phyloP scores from a whole-genome alignment of 2,329 filamentous ascomycete species.

The Corinectria fuckeliana region DNA sequence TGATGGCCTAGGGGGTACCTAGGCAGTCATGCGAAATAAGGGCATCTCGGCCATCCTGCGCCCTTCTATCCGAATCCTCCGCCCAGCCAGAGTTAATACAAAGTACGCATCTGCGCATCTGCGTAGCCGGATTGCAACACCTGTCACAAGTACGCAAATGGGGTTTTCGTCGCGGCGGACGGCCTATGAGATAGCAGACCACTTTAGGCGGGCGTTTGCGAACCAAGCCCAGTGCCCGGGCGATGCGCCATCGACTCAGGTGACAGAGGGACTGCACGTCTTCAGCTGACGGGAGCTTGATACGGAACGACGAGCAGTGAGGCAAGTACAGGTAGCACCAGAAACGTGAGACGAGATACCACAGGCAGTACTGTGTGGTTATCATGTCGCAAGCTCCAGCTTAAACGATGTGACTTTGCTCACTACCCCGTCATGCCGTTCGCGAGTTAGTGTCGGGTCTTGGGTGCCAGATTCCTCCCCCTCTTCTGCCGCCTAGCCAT shows the following conservation, averaged over 20 bases:
- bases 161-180: constrained; percentile 1
- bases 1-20: not conserved
- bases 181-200: not conserved
- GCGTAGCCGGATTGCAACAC: constrained; percentile 7
- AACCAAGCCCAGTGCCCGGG: constrained; percentile 4
- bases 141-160: constrained; percentile 8
- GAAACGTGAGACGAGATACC: constrained; percentile 11
- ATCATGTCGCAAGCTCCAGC: constrained; percentile 3
- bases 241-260: not conserved
- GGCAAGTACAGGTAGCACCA: constrained; percentile 13
- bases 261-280: not conserved
- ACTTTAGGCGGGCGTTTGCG: constrained; percentile 11
- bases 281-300: not conserved
- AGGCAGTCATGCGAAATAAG: not conserved
- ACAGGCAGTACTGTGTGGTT: not conserved
- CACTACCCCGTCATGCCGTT: not conserved
- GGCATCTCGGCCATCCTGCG: not conserved
- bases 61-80: not conserved
- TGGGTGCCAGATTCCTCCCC: too few relatives aligned
- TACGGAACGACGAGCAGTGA: constrained; percentile 5
- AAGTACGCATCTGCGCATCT: constrained; percentile 2
- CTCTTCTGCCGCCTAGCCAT: not conserved
- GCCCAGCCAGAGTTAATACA: not conserved
- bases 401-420: not conserved
- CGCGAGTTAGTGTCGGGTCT: constrained; percentile 1